Evolutionary conservation across 495 filamentous ascomycete genomes (phyloP).

Genomic region (Aspergillus nanangensis): DNA sequence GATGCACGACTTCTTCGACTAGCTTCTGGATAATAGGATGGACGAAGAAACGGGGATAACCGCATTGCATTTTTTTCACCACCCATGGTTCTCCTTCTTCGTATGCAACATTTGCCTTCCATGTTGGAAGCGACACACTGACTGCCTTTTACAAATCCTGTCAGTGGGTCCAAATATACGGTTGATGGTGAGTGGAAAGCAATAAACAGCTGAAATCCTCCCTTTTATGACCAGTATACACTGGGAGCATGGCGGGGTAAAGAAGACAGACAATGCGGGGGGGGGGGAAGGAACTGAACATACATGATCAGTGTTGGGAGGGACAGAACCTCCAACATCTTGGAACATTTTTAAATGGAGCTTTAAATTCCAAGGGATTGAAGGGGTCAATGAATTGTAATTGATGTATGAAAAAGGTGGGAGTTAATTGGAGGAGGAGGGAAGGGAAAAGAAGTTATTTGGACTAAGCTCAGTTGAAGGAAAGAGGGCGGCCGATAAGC

Average conservation of each 20-base stretch:
- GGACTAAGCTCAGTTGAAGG: too few species aligned
- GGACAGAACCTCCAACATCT: constrained; percentile 37
- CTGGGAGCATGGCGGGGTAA: too few species aligned
- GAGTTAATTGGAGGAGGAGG: background rate
- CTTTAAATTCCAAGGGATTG: too few species aligned
- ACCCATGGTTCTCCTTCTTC: constrained; percentile 91
- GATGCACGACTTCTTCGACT: constrained; percentile 58
- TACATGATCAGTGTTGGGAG: constrained; percentile 54
- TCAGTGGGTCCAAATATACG: constrained; percentile 3
- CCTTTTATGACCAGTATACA: too few species aligned
- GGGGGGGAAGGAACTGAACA: constrained; percentile 26
- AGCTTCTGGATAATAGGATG: constrained; percentile 78
- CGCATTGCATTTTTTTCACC: constrained; percentile 75
- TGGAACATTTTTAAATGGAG: constrained; percentile 43
- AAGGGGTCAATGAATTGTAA: background rate
- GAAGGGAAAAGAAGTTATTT: constrained; percentile 2
- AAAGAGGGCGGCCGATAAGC: too few species aligned
- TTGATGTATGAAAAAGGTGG: background rate
- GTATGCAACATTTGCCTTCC: constrained; percentile 84
- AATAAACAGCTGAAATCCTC: too few species aligned
- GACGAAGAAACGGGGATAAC: constrained; percentile 95
- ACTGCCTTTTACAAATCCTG: constrained; percentile 60
- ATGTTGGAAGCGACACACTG: constrained; percentile 93
- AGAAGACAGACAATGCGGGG: background rate
- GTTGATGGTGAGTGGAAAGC: too few species aligned